Base-by-base conservation (phyloP, 768 basidiomycete genomes). In the Rhizopogon roseolus region DNA sequence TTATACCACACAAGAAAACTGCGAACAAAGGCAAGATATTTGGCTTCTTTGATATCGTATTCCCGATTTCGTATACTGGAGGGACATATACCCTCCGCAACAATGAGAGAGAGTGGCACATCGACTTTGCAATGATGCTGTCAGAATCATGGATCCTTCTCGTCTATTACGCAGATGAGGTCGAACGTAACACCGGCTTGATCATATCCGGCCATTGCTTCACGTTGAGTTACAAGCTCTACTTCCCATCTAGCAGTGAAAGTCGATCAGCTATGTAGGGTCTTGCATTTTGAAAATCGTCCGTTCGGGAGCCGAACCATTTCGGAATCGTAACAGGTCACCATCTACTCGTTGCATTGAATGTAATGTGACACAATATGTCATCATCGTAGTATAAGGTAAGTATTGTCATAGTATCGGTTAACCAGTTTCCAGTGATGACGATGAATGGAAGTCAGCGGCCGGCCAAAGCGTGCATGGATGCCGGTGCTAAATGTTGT, bases 1-100 rank as follows among this genome's bases (percentile, higher is more conserved):
- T 81, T 70, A 79, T 78, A 57, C 39, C 74, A 1, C 80, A 80
- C 57, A 68, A 73, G 40, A 81, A 81, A 54, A 79, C 79, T 0
- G 78, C 76, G 5, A 72, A 74, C 7, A 60, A 65, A 7, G 65
- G 68, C 7, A 58, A 60, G 27, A 80, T 81, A 73, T 75, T 83
- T 37, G 80, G 76, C 1, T 81, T 81, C 1, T 70, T 84, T 8
- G 74, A 81, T 1, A 57, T 81, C 34, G 70, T 77, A n/a, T 71
- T 80, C 48, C 80, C 80, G 14, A 75, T 75, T 1, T 19, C 58
- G 0, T 74, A 81, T 56, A 65, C 76, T 52, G 80, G 79, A 1
- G 81, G 80, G 3, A 61, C 64, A 16, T 68, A 79, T 14, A 49
- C 68, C 3, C 64, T 83, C 1, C 70, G 68, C 10, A 66, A 72